Evolutionary conservation across 495 filamentous ascomycete species (phyloP).

Genomic region (Aspergillus baeticus): DNA sequence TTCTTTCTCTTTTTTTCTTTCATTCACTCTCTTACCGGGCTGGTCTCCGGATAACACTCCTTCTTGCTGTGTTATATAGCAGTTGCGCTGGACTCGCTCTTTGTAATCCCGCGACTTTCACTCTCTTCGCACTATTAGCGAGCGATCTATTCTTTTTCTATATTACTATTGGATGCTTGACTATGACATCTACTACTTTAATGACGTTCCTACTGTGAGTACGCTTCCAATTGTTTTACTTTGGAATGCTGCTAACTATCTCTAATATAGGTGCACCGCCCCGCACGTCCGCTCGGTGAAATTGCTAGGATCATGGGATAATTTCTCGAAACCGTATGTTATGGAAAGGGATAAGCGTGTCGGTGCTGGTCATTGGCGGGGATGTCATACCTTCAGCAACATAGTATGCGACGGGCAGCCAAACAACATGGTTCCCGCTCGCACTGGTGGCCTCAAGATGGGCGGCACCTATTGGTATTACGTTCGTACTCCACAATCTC

Average conservation of each 20-base stretch:
- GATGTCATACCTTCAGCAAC: conserved; percentile 79
- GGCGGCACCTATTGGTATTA: conserved; percentile 95
- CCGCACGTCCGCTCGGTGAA: conserved; percentile 69
- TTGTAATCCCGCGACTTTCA: neutral
- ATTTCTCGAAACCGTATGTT: conserved; percentile 71
- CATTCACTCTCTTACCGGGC: conserved; percentile 15
- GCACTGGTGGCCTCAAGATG: conserved; percentile 83
- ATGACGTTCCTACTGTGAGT: conserved; percentile 75
- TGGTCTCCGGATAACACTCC: conserved; percentile 17
- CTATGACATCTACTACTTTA: conserved; percentile 70
- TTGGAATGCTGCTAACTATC: conserved; percentile 3
- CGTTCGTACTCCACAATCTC: conserved; percentile 51
- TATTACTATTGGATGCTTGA: conserved; percentile 1
- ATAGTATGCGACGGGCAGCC: conserved; percentile 78
- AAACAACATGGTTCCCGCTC: conserved; percentile 48
- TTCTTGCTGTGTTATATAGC: neutral
- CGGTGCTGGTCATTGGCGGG: conserved; percentile 73
- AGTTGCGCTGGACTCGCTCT: conserved; percentile 2
- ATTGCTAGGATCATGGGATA: conserved; percentile 90
- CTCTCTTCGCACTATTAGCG: conserved; percentile 2
- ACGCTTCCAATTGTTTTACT: neutral
- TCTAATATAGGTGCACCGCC: conserved; percentile 56
- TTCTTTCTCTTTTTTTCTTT: conserved; percentile 2
- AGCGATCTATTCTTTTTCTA: neutral
- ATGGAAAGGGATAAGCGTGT: conserved; percentile 75